Base-by-base conservation (phyloP, 768 basidiomycete species). In the button mushroom (Agaricus bisporus) region DNA sequence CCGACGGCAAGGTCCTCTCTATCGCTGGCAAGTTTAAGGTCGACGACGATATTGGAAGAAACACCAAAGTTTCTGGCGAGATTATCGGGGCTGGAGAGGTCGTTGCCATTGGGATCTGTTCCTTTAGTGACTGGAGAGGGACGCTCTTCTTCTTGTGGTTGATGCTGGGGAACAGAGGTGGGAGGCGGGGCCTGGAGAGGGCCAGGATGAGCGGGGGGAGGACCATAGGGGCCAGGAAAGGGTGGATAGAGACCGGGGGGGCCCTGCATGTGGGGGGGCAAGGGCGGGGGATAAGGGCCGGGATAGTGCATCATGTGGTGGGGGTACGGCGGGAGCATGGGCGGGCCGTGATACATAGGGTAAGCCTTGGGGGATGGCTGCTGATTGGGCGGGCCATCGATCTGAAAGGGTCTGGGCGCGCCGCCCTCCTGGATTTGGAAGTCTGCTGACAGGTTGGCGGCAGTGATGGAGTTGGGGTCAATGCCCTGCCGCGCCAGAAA, bases 41-140 rank as follows among this genome's bases (percentile, higher is more conserved):
- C 82, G 54, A 71, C 79, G 48, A 89, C 80, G 59, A 91, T 89
- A 41, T 78, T 76, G 25, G 82, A 73, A 47, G 84, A 79, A 26
- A 91, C 89, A 45, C 89, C 89, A 62, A 91, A 91, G 63, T 76
- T 83, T 68, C 83, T 87, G 39, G 86, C 89, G 46, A 91, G 78
- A 22, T 86, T 82, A 58, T 80, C 80, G 6, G 85, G 78, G 63
- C 78, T 82, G 47, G 88, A 86, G 76, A 91, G 79, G 66, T 93
- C 88, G 58, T 88, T 83, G 5, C 82, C 79, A 56, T 86, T 79
- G 3, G 91, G 91, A 63, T 92, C 91, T 59, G 83, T 81, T 47
- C 88, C 89, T 63, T 83, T 87, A 60, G 83, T 59, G 17, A 59
- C 35, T 17, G 38, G 45, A 8, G 35, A 20, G 44, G 43, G 3